Base-by-base conservation (phyloP, 805 yeast genomes). In the Isabelozyma pseudorhagii region DNA sequence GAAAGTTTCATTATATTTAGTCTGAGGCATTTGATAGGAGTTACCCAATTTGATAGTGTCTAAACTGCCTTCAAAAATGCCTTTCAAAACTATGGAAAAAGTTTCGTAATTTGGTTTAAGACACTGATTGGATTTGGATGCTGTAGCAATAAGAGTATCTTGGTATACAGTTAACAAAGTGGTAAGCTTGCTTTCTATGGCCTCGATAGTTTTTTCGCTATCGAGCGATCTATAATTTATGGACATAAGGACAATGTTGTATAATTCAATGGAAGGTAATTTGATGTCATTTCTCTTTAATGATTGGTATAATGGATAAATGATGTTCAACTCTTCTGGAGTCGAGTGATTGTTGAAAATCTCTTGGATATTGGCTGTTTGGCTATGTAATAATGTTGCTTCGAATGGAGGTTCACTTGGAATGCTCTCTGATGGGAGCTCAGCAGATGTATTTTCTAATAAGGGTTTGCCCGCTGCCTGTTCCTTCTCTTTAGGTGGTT, bases 131-230 rank as follows among this genome's bases (percentile, higher is more conserved):
- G 46, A 28, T 9, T 13, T 9, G 36, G 36, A 11, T 13, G 31
- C 44, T 9, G 44, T 21, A 18, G 46, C 46, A 4, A 49, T 60
- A 38, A 87, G 71, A 61, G 85, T 68, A 57, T 85, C 91, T 46
- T 87, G 87, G 60, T 87, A 87, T 36, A 85, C 82, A 17, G 82
- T 84, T 54, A 87, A 67, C 50, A 87, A 62, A 47, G 78, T 80
- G 2, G 88, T 85, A 61, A 87, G 71, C 60, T 78, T 80, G 43
- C 77, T 78, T 61, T 87, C 90, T 6, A 80, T 65, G 25, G 83
- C 72, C 53, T 54, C 63, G 4, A 68, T 49, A 4, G 57, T 47
- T 3, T 42, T 9, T 17, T 63, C 67, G 8, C 75, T 78, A 49
- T 79, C 79, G 38, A 81, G 65, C 3, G 71, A 58, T 63, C 94